A percentile compares a stretch with the other conserved stretches of the same genome.
These are phyloP conservation scores for Leccinum uliginosum DNA, from an alignment of 768 basidiomycete genomes.

Conservation along the genomic window DNA sequence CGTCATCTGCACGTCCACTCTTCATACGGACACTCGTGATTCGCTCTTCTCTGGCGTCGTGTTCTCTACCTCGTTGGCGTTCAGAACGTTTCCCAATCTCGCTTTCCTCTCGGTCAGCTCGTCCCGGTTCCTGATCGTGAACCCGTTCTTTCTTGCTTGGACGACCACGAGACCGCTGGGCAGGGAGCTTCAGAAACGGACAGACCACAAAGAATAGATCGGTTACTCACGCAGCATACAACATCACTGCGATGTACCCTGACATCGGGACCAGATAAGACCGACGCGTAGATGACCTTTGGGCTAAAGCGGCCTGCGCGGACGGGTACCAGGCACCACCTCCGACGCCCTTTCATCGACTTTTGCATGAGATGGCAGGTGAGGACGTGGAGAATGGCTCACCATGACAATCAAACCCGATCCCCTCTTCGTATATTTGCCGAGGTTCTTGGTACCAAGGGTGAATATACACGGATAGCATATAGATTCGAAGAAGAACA, in stretches of 20 bases:
- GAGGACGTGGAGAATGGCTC: not conserved
- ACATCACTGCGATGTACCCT: constrained; percentile 54
- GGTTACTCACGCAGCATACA: constrained; percentile 50
- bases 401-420: constrained; percentile 65
- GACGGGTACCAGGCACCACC: constrained; percentile 69
- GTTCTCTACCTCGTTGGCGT: not conserved
- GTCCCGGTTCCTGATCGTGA: constrained; percentile 47
- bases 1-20: not conserved
- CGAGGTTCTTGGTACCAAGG: constrained; percentile 60
- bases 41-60: constrained; percentile 11
- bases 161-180: constrained; percentile 52
- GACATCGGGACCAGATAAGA: constrained; percentile 60
- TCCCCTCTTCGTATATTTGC: constrained; percentile 54
- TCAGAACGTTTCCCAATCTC: not conserved
- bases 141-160: constrained; percentile 45
- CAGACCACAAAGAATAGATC: not conserved
- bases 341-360: constrained; percentile 44
- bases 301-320: constrained; percentile 54
- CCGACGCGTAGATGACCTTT: constrained; percentile 42
- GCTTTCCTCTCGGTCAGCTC: constrained; percentile 30
- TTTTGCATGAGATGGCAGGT: not conserved
- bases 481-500: constrained; percentile 77
- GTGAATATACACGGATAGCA: constrained; percentile 71
- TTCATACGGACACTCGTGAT: constrained; percentile 12
- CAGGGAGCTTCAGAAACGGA: not conserved